A percentile compares a stretch with the other conserved stretches of the same genome.
Conservation (phyloP, 1,284 basidiomycete genomes). For the Caloboletus inedulis region DNA sequence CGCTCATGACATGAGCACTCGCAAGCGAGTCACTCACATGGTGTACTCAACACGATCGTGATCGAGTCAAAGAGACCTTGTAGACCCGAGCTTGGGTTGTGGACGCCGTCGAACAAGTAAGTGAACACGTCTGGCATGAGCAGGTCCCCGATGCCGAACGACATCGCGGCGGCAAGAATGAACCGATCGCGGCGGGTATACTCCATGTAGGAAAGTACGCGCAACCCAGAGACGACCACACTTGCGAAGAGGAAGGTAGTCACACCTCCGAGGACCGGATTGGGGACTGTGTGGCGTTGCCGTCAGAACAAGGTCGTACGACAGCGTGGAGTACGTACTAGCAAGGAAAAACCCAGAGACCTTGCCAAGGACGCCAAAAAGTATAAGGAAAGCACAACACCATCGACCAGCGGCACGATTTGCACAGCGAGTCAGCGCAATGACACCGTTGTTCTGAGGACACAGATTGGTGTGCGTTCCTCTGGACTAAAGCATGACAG, state of each 20-base stretch:
- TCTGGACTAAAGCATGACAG: background rate
- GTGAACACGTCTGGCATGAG: constrained; percentile 60
- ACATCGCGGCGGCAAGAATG: constrained; percentile 67
- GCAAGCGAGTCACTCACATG: constrained; percentile 51
- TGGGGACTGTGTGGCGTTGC: constrained; percentile 41
- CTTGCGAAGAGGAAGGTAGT: constrained; percentile 75
- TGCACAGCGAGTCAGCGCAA: constrained; percentile 75
- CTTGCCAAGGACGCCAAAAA: constrained; percentile 76
- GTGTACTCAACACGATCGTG: constrained; percentile 73
- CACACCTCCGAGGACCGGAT: constrained; percentile 79
- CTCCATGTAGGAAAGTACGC: constrained; percentile 63
- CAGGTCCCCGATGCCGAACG: constrained; percentile 72
- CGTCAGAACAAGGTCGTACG: background rate
- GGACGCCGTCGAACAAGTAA: constrained; percentile 66
- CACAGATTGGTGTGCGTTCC: background rate
- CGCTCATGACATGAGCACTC: constrained; percentile 17
- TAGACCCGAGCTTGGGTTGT: constrained; percentile 54
- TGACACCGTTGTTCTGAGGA: constrained; percentile 74
- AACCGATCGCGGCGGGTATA: constrained; percentile 78
- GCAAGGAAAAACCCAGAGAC: constrained; percentile 77
- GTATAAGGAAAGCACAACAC: constrained; percentile 70
- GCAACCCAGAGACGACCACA: constrained; percentile 65
- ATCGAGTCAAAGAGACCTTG: constrained; percentile 75
- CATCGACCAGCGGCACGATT: constrained; percentile 70
- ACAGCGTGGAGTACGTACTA: constrained; percentile 37